A percentile compares a stretch with the other conserved stretches of the same genome.
phyloP scores from a whole-genome alignment of 768 basidiomycete genomes.

The Mycena floridula region DNA sequence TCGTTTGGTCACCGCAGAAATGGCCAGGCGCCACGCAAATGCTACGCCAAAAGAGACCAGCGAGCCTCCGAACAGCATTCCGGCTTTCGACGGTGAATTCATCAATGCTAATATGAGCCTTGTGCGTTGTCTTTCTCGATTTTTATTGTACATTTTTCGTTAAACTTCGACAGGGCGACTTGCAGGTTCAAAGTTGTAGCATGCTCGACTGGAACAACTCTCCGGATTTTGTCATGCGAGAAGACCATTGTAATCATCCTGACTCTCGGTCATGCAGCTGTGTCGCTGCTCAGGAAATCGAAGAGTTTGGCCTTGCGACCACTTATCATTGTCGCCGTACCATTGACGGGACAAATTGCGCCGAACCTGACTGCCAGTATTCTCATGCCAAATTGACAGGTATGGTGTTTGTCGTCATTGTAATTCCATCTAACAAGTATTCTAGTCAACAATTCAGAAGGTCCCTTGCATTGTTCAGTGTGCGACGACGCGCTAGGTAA shows the following conservation, averaged over 20 bases:
- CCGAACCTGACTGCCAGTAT: constrained; percentile 16
- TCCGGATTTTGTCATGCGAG: constrained; percentile 7
- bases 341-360: constrained; percentile 15
- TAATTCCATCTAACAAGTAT: background rate
- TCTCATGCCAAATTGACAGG: constrained; percentile 14
- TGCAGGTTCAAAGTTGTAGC: constrained; percentile 14
- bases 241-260: constrained; percentile 10
- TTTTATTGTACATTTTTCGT: background rate
- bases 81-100: constrained; percentile 15
- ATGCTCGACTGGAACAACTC: constrained; percentile 10
- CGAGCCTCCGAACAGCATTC: constrained; percentile 11
- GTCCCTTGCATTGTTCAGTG: constrained; percentile 18
- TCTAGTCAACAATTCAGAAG: constrained; percentile 1
- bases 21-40: constrained; percentile 12
- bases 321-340: constrained; percentile 20
- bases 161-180: constrained; percentile 7
- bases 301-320: constrained; percentile 14
- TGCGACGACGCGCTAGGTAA: constrained; percentile 19
- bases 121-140: constrained; percentile 5
- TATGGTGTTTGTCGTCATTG: constrained; percentile 5
- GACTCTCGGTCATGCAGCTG: constrained; percentile 13
- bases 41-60: constrained; percentile 7
- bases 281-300: constrained; percentile 14
- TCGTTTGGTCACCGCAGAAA: constrained; percentile 14
- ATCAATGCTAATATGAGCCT: constrained; percentile 16